Evolutionary conservation across 1,139 yeast species (phyloP).

Genomic region (Geotrichum macrosporum): DNA sequence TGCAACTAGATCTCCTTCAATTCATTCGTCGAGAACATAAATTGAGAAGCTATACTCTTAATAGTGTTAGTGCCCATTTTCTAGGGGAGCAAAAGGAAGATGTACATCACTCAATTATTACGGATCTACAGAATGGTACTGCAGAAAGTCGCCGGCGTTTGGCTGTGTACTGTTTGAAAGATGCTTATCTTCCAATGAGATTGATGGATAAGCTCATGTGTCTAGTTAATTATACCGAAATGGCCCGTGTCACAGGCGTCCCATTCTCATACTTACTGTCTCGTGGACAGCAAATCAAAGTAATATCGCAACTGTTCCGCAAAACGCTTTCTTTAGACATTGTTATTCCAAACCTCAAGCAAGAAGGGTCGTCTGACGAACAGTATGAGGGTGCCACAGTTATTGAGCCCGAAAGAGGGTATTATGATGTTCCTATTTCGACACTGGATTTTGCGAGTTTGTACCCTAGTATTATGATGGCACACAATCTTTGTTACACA

Average conservation of each 20-base stretch:
- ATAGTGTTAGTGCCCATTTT: slow-evolving; percentile 93
- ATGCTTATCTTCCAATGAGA: slow-evolving; percentile 86
- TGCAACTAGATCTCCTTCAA: slow-evolving; percentile 90
- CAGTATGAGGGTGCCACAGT: slow-evolving; percentile 99
- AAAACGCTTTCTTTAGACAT: slow-evolving; percentile 82
- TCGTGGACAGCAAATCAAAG: slow-evolving; percentile 97
- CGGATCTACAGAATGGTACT: slow-evolving; percentile 89
- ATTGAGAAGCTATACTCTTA: slow-evolving; percentile 87
- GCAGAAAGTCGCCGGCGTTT: slow-evolving; percentile 88
- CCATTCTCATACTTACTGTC: slow-evolving; percentile 86
- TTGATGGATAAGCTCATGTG: slow-evolving; percentile 92
- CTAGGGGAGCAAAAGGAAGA: slow-evolving; percentile 96
- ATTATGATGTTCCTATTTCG: slow-evolving; percentile 95
- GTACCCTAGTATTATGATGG: slow-evolving; percentile 99
- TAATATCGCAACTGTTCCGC: slow-evolving; percentile 88
- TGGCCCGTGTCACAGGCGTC: slow-evolving; percentile 99
- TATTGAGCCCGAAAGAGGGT: slow-evolving; percentile 92
- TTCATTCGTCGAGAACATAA: slow-evolving; percentile 93
- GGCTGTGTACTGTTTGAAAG: slow-evolving; percentile 96
- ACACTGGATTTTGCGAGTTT: slow-evolving; percentile 95
- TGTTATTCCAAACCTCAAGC: slow-evolving; percentile 84
- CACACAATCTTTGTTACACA: slow-evolving; percentile 94
- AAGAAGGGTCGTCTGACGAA: slow-evolving; percentile 74
- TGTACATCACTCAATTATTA: slow-evolving; percentile 93
- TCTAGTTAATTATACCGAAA: slow-evolving; percentile 92